Base-by-base conservation (phyloP, 2,329 filamentous ascomycete species). In the Thermomyces lanuginosus region DNA sequence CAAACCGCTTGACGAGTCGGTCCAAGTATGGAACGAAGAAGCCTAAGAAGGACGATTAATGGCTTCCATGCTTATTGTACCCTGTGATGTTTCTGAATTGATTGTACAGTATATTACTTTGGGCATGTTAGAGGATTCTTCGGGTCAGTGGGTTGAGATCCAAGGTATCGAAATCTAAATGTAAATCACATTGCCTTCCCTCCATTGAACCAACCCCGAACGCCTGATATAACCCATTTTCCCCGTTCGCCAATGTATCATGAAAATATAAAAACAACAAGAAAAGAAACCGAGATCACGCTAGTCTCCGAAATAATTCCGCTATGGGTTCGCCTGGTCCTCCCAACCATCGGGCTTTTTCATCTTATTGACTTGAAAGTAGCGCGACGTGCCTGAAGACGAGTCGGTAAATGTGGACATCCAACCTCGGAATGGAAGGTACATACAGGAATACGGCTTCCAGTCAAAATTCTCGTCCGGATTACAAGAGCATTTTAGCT, bases 1-100 rank as follows among this genome's bases (percentile, higher is more conserved):
- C 73, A 12, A 89, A 73, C 52, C 68, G 89, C 41, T 69, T 77
- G 45, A 80, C 75, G 12, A 82, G 79, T 53, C 69, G 89, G 45
- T 93, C 83, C 46, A 98, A 98, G 60, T 98, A 92, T 50, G 89
- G 89, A 34, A 92, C 89, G 26, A 98, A 98, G 74, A 95, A 93
- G 64, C 86, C 89, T 0, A 95, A n/a, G n/a, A n/a, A 95, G 75
- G 73, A 73, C 53, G 73, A 75, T 12, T 64, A 47, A 19, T 11
- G 21, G 14, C 9, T 27, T 16, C 4, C 11, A 8, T 25, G 6
- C 11, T 1, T 8, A 21, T 8, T 23, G 15, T 15, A 2, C 13
- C 4, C 20, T 22, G 9, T 27, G 17, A 14, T 31, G 24, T 31
- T 14, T 12, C 21, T 31, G 29, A 27, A 31, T 17, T 31, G n/a